Percentiles rank a stretch among this genome's conserved stretches.
Conservation (phyloP, 257 asterid genomes). For the Scutellaria galericulata region DNA sequence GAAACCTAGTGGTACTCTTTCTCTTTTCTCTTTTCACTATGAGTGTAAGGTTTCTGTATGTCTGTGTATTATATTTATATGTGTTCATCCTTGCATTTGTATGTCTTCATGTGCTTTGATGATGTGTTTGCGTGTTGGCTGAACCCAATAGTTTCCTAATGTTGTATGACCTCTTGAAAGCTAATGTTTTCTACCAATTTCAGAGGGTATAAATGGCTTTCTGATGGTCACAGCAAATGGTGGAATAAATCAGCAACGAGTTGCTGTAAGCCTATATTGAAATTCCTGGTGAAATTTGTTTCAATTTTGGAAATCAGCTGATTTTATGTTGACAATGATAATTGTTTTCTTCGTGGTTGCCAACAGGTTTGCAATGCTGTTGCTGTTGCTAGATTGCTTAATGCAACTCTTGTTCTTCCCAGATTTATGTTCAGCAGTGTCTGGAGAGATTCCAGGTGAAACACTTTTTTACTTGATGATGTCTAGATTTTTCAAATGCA, state of each 20-base stretch:
- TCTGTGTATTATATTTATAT: conserved; percentile 14
- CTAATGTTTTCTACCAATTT: conserved; percentile 35
- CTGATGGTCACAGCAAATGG: conserved; percentile 96
- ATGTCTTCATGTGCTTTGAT: conserved; percentile 24
- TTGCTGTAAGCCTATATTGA: conserved; percentile 74
- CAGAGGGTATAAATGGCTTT: conserved; percentile 83
- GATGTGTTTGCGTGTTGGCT: conserved; percentile 23
- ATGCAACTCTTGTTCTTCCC: conserved; percentile 97
- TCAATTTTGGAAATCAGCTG: neutral
- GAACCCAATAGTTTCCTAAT: neutral
- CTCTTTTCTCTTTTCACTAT: conserved; percentile 6
- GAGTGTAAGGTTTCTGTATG: neutral
- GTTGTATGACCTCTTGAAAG: conserved; percentile 1
- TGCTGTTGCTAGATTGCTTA: conserved; percentile 92
- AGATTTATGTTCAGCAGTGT: conserved; percentile 92
- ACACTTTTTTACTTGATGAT: conserved; percentile 23
- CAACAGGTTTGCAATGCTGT: conserved; percentile 97
- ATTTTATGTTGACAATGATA: conserved; percentile 20
- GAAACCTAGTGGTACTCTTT: conserved; percentile 70
- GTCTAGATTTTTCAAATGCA: neutral
- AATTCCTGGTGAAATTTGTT: conserved; percentile 30
- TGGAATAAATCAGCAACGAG: conserved; percentile 99
- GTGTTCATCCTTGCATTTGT: conserved; percentile 17
- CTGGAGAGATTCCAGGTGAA: conserved; percentile 90
- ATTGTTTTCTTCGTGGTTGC: conserved; percentile 20